These are phyloP conservation scores for Flaveria bidentis DNA, from an alignment of 129 eudicot species.

Conservation along the genomic window DNA sequence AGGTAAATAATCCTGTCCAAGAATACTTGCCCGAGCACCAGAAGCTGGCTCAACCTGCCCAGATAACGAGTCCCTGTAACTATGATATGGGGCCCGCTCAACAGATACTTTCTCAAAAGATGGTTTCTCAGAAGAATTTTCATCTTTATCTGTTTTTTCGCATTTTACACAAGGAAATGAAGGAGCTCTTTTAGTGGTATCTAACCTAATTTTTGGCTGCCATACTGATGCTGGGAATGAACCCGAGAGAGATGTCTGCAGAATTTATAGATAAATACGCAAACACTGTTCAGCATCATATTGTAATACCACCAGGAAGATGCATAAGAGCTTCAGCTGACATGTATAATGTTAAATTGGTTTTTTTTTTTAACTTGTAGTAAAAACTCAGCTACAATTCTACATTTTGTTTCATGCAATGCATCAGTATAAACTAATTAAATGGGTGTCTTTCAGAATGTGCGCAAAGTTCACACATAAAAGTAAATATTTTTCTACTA, in stretches of 20 bases:
- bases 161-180: conserved; percentile 62
- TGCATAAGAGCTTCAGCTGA: conserved; percentile 1
- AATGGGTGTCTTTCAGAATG: neutral
- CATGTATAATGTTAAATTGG: neutral
- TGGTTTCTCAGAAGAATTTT: conserved; percentile 42
- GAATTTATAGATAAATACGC: conserved; percentile 28
- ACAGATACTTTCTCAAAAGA: conserved; percentile 59
- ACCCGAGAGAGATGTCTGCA: conserved; percentile 54
- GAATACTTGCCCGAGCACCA: conserved; percentile 95
- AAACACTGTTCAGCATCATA: conserved; percentile 11
- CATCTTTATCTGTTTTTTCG: conserved; percentile 58
- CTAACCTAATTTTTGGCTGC: conserved; percentile 42
- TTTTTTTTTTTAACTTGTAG: neutral
- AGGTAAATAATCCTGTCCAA: conserved; percentile 86
- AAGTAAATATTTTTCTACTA: neutral
- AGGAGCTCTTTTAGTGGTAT: conserved; percentile 36
- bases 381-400: neutral
- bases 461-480: neutral
- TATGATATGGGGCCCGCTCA: conserved; percentile 78
- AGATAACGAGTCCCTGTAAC: conserved; percentile 89
- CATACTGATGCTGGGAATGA: conserved; percentile 46
- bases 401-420: neutral
- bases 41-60: conserved; percentile 96
- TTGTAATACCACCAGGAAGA: neutral
- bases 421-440: neutral